Evolutionary conservation across 2,329 filamentous ascomycete genomes (phyloP).

Genomic region (Beauveria brongniartii): DNA sequence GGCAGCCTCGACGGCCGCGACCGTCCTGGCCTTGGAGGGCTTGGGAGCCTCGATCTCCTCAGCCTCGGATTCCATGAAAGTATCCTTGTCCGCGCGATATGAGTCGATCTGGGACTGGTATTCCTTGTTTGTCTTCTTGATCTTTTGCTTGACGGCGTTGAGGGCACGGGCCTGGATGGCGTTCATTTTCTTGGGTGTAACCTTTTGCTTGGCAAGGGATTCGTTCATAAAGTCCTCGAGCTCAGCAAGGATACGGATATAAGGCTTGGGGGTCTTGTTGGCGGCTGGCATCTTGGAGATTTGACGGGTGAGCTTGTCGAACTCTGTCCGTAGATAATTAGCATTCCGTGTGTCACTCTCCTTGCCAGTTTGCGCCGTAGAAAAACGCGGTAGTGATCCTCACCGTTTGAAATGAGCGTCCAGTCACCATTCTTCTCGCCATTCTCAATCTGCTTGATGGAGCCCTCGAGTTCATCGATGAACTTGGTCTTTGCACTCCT

Average conservation of each 20-base stretch:
- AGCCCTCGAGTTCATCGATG: slow-evolving; percentile 84
- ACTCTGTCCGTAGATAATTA: slow-evolving; percentile 50
- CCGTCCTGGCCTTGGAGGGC: slow-evolving; percentile 40
- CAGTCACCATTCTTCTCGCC: slow-evolving; percentile 97
- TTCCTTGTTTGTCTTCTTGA: slow-evolving; percentile 98
- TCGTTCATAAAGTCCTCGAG: slow-evolving; percentile 93
- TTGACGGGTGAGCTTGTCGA: slow-evolving; percentile 88
- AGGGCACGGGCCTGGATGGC: slow-evolving; percentile 87
- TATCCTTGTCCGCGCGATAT: slow-evolving; percentile 78
- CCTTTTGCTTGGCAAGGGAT: slow-evolving; percentile 90
- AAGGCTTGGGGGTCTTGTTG: slow-evolving; percentile 77
- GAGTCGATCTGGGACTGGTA: slow-evolving; percentile 80
- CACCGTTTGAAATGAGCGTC: slow-evolving; percentile 84
- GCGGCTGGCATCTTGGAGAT: slow-evolving; percentile 69
- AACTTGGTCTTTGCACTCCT: slow-evolving; percentile 99
- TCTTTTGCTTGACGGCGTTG: slow-evolving; percentile 95
- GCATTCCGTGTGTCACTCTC: slow-evolving; percentile 2
- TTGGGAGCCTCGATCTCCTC: slow-evolving; percentile 45
- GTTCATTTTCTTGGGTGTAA: slow-evolving; percentile 97
- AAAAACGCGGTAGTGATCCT: slow-evolving; percentile 20
- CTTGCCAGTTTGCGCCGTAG: neutral
- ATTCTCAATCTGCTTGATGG: slow-evolving; percentile 88
- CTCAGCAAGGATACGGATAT: slow-evolving; percentile 88
- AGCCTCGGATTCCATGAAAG: slow-evolving; percentile 79
- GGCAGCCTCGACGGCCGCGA: slow-evolving; percentile 38